A percentile compares a stretch with the other conserved stretches of the same genome.
These are phyloP conservation scores for Aspergillus glaucus DNA, from an alignment of 2,329 filamentous ascomycete genomes.

Conservation along the genomic window DNA sequence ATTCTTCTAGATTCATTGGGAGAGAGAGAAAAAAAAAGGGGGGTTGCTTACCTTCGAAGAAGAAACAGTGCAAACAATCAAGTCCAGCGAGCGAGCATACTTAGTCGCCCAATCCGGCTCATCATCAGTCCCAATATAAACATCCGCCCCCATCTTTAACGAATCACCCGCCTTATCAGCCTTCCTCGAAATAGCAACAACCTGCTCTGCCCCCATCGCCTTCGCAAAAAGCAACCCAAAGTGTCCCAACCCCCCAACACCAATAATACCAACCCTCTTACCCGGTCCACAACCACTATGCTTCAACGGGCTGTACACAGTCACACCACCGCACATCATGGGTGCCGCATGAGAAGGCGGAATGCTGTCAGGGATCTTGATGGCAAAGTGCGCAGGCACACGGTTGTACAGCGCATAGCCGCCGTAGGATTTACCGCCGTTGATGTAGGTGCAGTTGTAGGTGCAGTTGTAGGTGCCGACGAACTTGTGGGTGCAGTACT, in stretches of 20 bases:
- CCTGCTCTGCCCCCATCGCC: slow-evolving; percentile 62
- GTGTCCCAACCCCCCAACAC: slow-evolving; percentile 68
- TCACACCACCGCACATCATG: slow-evolving; percentile 74
- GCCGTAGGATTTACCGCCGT: slow-evolving; percentile 60
- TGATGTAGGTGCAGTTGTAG: slow-evolving; percentile 24
- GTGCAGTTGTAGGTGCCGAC: slow-evolving; percentile 28
- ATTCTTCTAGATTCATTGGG: not conserved
- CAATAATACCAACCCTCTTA: slow-evolving; percentile 65
- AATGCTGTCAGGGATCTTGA: slow-evolving; percentile 52
- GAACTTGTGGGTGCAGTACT: slow-evolving; percentile 26
- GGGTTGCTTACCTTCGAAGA: slow-evolving; percentile 24
- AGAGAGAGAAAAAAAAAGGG: not conserved
- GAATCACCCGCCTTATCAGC: slow-evolving; percentile 48
- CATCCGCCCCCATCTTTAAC: slow-evolving; percentile 49
- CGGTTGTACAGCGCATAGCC: slow-evolving; percentile 57
- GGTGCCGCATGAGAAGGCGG: slow-evolving; percentile 53
- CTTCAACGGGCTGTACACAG: slow-evolving; percentile 63
- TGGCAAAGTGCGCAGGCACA: slow-evolving; percentile 51
- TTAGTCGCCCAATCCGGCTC: slow-evolving; percentile 49
- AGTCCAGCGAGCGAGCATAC: slow-evolving; percentile 45
- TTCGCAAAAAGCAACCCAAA: slow-evolving; percentile 66
- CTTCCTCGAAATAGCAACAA: slow-evolving; percentile 51
- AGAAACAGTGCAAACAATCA: slow-evolving; percentile 54
- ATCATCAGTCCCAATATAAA: slow-evolving; percentile 52
- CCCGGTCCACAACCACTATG: slow-evolving; percentile 64